Percentiles rank a stretch among this genome's conserved stretches.
These are phyloP conservation scores for Colletotrichum sp. DNA, from an alignment of 2,329 filamentous ascomycete genomes.

Conservation along the genomic window DNA sequence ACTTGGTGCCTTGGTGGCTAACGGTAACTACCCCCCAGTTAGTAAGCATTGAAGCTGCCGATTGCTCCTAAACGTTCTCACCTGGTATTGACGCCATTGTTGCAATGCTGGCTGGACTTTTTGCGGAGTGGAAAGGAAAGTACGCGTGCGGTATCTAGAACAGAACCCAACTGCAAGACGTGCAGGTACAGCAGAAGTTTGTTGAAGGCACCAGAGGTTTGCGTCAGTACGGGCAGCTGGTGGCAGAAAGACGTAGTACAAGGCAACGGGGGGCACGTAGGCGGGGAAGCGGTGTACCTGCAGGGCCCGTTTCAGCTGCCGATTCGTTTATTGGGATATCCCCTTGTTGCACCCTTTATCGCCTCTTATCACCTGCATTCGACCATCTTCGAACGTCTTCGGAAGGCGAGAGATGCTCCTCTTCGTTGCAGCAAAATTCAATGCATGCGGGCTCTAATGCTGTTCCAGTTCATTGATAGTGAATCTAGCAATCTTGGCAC, in stretches of 20 bases:
- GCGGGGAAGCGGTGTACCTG: constrained; percentile 23
- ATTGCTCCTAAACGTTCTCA: constrained; percentile 35
- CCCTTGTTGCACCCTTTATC: not conserved
- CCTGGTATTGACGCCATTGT: constrained; percentile 61
- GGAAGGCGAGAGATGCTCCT: not conserved
- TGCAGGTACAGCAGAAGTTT: constrained; percentile 12
- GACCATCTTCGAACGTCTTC: constrained; percentile 1
- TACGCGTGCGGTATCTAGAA: not conserved
- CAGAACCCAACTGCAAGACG: not conserved
- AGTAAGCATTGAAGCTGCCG: constrained; percentile 22
- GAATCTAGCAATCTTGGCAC: not conserved
- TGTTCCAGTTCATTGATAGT: not conserved
- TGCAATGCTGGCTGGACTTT: not conserved
- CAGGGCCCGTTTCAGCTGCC: constrained; percentile 20
- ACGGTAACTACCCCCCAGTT: constrained; percentile 71
- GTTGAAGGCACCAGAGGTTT: constrained; percentile 21
- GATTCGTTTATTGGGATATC: constrained; percentile 14
- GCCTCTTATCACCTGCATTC: not conserved
- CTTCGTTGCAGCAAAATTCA: not conserved
- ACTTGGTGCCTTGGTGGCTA: constrained; percentile 94
- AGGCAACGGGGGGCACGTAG: not conserved
- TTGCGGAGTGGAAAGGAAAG: constrained; percentile 9
- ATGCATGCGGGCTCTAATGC: not conserved
- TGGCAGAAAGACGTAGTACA: constrained; percentile 11
- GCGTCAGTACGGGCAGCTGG: constrained; percentile 16